Conservation (phyloP, 108 stramenopile genomes). For the Stephanodiscus triporus region DNA sequence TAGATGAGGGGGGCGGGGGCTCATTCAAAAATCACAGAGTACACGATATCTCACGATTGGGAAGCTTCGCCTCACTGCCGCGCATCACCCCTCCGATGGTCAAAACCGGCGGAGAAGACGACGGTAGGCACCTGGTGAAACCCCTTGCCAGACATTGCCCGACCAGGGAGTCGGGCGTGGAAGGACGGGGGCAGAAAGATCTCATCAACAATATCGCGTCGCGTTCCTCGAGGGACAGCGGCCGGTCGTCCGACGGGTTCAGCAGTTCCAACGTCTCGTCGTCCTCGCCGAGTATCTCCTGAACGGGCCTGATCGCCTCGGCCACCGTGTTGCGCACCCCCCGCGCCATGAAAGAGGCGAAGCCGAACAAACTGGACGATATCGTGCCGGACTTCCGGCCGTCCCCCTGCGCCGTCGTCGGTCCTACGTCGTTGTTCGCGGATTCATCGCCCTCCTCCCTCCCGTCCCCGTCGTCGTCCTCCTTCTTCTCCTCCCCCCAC, state of each 20-base stretch:
- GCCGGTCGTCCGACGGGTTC: slow-evolving; percentile 69
- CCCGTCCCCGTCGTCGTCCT: slow-evolving; percentile 7
- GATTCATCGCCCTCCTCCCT: slow-evolving; percentile 20
- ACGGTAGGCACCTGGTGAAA: slow-evolving; percentile 61
- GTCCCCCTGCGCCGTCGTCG: neutral
- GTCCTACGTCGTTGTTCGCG: slow-evolving; percentile 1
- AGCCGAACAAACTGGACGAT: slow-evolving; percentile 63
- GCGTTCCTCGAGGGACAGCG: slow-evolving; percentile 66
- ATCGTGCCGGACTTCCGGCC: slow-evolving; percentile 20
- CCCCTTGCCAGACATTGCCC: slow-evolving; percentile 76
- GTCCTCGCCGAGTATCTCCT: slow-evolving; percentile 49
- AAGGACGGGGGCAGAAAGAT: slow-evolving; percentile 73
- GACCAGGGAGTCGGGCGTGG: slow-evolving; percentile 76
- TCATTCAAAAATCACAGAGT: neutral
- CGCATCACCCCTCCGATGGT: slow-evolving; percentile 66
- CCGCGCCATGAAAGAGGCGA: slow-evolving; percentile 82
- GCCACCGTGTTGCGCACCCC: slow-evolving; percentile 67
- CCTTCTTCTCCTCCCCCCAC: slow-evolving; percentile 31
- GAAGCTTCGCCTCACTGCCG: slow-evolving; percentile 62
- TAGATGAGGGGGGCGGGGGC: no score
- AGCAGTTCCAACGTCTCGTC: slow-evolving; percentile 60
- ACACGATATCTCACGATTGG: slow-evolving; percentile 57
- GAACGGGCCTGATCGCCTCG: slow-evolving; percentile 54
- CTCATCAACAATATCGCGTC: slow-evolving; percentile 77
- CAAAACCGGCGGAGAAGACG: slow-evolving; percentile 67